Evolutionary conservation across 768 basidiomycete genomes (phyloP).

Genomic region (Lentinula sp.): DNA sequence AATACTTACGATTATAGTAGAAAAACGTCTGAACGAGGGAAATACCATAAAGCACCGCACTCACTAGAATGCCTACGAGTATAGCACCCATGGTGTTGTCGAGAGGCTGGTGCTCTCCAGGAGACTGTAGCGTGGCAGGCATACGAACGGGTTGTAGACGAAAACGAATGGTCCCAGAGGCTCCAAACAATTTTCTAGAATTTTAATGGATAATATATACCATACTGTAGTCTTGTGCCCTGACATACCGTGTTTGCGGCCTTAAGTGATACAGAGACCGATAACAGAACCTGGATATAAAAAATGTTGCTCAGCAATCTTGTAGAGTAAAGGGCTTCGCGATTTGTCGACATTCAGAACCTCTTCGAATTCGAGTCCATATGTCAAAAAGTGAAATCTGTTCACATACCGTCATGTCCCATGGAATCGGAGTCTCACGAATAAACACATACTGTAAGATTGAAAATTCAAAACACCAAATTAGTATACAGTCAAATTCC

Average conservation of each 20-base stretch:
- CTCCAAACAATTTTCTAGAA: background rate
- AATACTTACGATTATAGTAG: conserved; percentile 7
- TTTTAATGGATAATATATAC: background rate
- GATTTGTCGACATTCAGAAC: background rate
- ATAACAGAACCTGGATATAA: background rate
- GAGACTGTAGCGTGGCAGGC: conserved; percentile 2
- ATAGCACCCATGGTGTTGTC: conserved; percentile 35
- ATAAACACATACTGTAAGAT: too few relatives aligned
- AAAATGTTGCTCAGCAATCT: background rate
- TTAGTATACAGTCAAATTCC: background rate
- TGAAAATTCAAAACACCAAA: background rate
- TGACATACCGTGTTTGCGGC: background rate
- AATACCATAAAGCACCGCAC: conserved; percentile 7
- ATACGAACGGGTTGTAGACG: background rate
- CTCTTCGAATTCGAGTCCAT: background rate
- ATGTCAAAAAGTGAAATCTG: background rate
- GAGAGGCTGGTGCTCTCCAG: background rate
- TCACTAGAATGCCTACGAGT: conserved; percentile 31
- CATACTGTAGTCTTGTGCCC: too few relatives aligned
- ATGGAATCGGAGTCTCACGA: too few relatives aligned
- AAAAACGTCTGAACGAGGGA: conserved; percentile 9
- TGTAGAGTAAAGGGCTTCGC: background rate
- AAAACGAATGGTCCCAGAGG: background rate
- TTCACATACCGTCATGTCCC: background rate
- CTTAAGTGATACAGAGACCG: background rate